Conservation (phyloP, 2,329 filamentous ascomycete genomes). For the Xylaria sp. region DNA sequence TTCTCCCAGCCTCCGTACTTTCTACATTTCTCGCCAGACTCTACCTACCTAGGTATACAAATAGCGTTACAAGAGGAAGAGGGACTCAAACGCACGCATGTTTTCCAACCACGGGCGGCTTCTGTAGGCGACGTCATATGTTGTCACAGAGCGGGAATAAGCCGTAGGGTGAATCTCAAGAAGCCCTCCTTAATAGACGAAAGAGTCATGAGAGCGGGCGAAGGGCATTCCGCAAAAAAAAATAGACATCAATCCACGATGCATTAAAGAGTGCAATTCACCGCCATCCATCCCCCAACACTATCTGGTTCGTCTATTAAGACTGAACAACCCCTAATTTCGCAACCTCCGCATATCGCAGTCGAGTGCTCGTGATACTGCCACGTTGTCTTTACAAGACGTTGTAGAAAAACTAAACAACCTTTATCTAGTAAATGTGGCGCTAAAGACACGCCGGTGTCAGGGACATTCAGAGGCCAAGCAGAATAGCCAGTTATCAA, state of each 20-base stretch:
- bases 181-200: constrained; percentile 11
- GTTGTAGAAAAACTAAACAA: constrained; percentile 41
- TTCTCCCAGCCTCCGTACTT: background rate
- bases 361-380: constrained; percentile 36
- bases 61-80: constrained; percentile 1
- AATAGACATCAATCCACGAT: constrained; percentile 38
- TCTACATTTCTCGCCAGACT: background rate
- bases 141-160: constrained; percentile 29
- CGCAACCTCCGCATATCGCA: constrained; percentile 36
- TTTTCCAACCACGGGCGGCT: background rate
- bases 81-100: constrained; percentile 7
- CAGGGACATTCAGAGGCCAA: constrained; percentile 37
- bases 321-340: constrained; percentile 32
- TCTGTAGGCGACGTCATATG: constrained; percentile 33
- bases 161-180: background rate
- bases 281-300: constrained; percentile 32
- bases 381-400: constrained; percentile 30
- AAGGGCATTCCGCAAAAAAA: constrained; percentile 27
- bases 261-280: constrained; percentile 45
- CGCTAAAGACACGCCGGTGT: constrained; percentile 36
- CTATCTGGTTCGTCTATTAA: constrained; percentile 35
- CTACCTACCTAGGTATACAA: constrained; percentile 1
- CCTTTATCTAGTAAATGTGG: constrained; percentile 43
- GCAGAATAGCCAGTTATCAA: constrained; percentile 36
- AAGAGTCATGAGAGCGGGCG: constrained; percentile 27